Evolutionary conservation across 257 asterid species (phyloP).

Genomic region (Orobanche coerulescens): DNA sequence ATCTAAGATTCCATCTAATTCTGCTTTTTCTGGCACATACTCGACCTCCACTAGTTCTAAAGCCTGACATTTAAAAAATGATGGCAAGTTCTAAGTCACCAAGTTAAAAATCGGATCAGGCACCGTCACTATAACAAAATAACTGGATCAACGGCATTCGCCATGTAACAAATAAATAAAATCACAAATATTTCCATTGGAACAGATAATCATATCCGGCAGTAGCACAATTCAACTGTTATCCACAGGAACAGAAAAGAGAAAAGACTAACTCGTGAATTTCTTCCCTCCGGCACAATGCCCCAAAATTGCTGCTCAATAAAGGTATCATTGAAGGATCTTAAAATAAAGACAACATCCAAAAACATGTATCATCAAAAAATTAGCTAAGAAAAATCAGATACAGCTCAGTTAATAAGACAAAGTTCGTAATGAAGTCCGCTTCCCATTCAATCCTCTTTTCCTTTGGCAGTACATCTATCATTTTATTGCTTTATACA

Average conservation of each 20-base stretch:
- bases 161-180: not conserved
- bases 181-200: not conserved
- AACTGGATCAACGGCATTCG: not conserved
- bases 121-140: not conserved
- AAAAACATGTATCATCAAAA: not conserved
- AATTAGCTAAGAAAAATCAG: not conserved
- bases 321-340: too few relatives aligned
- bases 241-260: not conserved
- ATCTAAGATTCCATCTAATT: constrained; percentile 51
- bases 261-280: not conserved
- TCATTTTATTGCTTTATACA: not conserved
- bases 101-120: not conserved
- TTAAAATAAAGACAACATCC: not conserved
- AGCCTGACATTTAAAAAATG: constrained; percentile 28
- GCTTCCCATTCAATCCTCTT: not conserved
- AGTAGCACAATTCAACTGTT: not conserved
- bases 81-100: not conserved
- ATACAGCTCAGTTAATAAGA: too few relatives aligned
- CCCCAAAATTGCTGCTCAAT: too few relatives aligned
- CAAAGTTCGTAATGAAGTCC: not conserved
- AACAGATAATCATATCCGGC: not conserved
- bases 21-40: constrained; percentile 84
- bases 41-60: constrained; percentile 60
- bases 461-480: too few relatives aligned
- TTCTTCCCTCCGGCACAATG: not conserved